Evolutionary conservation across 1,139 yeast genomes (phyloP).

Genomic region (Yamadazyma conglobata): DNA sequence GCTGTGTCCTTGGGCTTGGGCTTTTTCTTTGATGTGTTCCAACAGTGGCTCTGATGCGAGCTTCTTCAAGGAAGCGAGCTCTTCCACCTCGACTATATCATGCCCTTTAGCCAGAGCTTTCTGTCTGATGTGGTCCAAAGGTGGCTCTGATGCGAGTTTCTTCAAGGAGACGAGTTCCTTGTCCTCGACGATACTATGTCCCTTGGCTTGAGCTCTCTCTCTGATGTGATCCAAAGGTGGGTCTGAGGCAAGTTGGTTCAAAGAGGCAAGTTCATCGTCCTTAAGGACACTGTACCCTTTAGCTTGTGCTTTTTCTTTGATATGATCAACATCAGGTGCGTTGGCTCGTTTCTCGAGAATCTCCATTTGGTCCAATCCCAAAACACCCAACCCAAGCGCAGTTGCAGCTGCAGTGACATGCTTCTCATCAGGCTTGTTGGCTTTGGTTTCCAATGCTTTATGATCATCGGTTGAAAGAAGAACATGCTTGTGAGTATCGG

Average conservation of each 20-base stretch:
- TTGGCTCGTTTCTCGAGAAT: conserved; percentile 18
- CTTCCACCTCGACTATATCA: conserved; percentile 5
- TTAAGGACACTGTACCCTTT: conserved; percentile 19
- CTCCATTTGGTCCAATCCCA: conserved; percentile 18
- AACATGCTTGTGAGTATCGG: conserved; percentile 13
- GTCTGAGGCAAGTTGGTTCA: conserved; percentile 16
- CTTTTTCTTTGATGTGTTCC: conserved; percentile 26
- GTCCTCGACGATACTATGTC: conserved; percentile 18
- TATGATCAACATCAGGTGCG: conserved; percentile 19
- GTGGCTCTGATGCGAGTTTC: conserved; percentile 21
- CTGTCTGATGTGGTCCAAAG: conserved; percentile 29
- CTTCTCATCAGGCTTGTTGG: conserved; percentile 23
- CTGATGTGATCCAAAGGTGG: conserved; percentile 26
- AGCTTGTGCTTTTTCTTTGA: conserved; percentile 14
- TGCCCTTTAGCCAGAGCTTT: conserved; percentile 10
- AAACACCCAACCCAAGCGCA: conserved; percentile 20
- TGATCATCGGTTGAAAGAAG: conserved; percentile 12
- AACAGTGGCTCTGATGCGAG: conserved; percentile 21
- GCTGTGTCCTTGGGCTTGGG: conserved; percentile 13
- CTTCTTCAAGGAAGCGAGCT: conserved; percentile 4
- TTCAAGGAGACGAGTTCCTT: conserved; percentile 14
- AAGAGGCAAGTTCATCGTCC: conserved; percentile 12
- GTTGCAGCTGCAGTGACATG: conserved; percentile 22
- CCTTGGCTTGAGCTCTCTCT: conserved; percentile 12
- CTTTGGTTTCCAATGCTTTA: conserved; percentile 12